phyloP scores from a whole-genome alignment of 2,329 filamentous ascomycete genomes.

The Curvularia eragrostidis region DNA sequence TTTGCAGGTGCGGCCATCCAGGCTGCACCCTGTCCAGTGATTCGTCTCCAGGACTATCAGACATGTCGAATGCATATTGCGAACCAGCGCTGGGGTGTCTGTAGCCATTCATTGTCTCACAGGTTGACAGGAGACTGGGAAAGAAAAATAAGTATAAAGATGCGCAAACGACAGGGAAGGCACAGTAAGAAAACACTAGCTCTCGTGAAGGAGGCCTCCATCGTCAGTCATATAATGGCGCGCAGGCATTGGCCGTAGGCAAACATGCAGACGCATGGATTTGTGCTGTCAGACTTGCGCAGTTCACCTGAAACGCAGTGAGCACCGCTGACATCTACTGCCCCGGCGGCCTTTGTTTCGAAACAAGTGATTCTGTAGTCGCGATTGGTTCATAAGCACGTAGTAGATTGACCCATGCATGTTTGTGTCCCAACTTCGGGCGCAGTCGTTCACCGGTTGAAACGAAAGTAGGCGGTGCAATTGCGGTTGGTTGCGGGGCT shows the following conservation, averaged over 20 bases:
- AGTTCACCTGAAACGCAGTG: constrained; percentile 39
- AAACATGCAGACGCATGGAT: background rate
- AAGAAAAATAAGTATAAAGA: background rate
- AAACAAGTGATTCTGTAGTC: constrained; percentile 16
- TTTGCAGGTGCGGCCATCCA: constrained; percentile 1
- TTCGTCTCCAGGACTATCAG: background rate
- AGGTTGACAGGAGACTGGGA: background rate
- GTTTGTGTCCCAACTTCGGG: constrained; percentile 5
- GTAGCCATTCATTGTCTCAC: constrained; percentile 19
- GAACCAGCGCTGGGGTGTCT: constrained; percentile 19
- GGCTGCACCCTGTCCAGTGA: background rate
- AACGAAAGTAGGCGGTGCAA: constrained; percentile 6
- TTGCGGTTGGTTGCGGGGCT: constrained; percentile 11
- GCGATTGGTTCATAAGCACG: constrained; percentile 3
- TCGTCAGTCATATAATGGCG: constrained; percentile 1
- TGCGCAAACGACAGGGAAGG: background rate
- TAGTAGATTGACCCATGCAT: constrained; percentile 2
- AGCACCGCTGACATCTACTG: constrained; percentile 19
- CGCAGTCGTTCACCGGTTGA: constrained; percentile 11
- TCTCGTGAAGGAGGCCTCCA: background rate
- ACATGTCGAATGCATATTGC: constrained; percentile 10
- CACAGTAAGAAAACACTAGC: background rate
- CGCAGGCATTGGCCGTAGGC: constrained; percentile 7
- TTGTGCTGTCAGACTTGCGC: constrained; percentile 22
- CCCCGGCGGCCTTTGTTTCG: constrained; percentile 30